These are phyloP conservation scores for Chrysoporthe deuterocubensis DNA, from an alignment of 2,329 filamentous ascomycete species.

Conservation along the genomic window DNA sequence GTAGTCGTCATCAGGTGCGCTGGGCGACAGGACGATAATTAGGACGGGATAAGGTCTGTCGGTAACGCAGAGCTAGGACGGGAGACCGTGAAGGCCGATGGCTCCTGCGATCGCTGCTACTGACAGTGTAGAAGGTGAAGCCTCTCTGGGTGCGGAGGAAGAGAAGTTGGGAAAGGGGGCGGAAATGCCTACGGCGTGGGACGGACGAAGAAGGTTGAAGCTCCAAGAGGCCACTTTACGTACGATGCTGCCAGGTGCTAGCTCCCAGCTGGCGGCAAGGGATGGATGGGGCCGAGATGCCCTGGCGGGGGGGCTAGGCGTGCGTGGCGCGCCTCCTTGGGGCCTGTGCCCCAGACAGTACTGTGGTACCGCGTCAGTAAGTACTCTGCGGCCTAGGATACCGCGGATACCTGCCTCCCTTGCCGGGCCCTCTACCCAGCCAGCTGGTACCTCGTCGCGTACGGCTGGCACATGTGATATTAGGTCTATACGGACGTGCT, in stretches of 20 bases:
- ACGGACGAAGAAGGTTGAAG: constrained; percentile 2
- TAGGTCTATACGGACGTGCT: no score
- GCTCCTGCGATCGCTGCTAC: constrained; percentile 23
- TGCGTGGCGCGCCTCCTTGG: no score
- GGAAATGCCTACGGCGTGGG: constrained; percentile 11
- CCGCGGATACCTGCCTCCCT: no score
- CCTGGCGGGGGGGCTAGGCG: no score
- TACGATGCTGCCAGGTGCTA: constrained; percentile 2
- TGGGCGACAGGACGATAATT: constrained; percentile 32
- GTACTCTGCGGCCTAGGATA: no score
- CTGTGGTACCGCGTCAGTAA: no score
- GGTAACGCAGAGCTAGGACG: constrained; percentile 3
- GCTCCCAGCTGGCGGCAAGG: constrained; percentile 11
- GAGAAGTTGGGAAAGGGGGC: constrained; percentile 28
- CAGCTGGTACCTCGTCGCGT: no score
- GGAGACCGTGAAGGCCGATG: constrained; percentile 17
- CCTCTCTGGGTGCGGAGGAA: constrained; percentile 21
- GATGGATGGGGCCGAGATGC: constrained; percentile 8
- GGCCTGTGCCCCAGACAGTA: no score
- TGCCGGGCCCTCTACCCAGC: no score
- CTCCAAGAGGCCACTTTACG: constrained; percentile 17
- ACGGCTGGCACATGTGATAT: no score
- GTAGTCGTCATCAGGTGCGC: constrained; percentile 34
- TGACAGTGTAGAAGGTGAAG: constrained; percentile 15
- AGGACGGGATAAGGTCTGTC: constrained; percentile 30